Evolutionary conservation across 2,329 filamentous ascomycete species (phyloP), one percentile per base, ranked within the genome.

Genomic region (Cladosporium sp.): DNA sequence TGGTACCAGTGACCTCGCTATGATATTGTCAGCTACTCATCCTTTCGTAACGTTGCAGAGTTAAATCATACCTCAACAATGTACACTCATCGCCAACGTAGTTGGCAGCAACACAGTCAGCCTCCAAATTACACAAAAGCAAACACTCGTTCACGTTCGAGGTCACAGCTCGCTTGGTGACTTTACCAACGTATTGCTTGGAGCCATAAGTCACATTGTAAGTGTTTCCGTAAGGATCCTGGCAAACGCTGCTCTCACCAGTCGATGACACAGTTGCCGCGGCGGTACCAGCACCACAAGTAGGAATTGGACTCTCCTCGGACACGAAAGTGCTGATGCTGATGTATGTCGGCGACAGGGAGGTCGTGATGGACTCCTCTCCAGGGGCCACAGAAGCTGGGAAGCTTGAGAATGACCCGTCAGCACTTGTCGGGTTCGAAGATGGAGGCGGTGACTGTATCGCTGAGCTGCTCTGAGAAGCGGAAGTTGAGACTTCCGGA

Each of bases 81-180:
- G 71, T 70, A 46, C 72, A 74, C 29, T 70, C 68, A 21, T 46
- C 68, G 7, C 66, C 67, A 31, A 70, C 68, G 56, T 74, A 73
- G 29, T 73, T 73, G 11, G 69, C 66, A n/a, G 67, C 72, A 28
- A 69, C 67, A 56, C 72, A 74, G 5, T 62, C 64, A 21, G 65
- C 10, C 7, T 64, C 69, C 28, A 59, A 26, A 21, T 71, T 69
- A 62, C 72, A 74, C 1, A 67, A 62, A 52, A 69, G 67, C 28
- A 72, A 58, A 64, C 72, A 73, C 11, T 67, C 66, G 14, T 67
- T 62, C 10, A 70, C 60, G 56, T 55, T 66, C 3, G 71, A 62
- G 23, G 66, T 70, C 37, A 56, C 52, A 8, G 70, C 70, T 23
- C 70, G 66, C 53, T 68, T 65, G 5, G 61, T 69, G 18, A 70